Evolutionary conservation across 75 land plant species (phyloP).

Genomic region (Pinus tabuliformis): DNA sequence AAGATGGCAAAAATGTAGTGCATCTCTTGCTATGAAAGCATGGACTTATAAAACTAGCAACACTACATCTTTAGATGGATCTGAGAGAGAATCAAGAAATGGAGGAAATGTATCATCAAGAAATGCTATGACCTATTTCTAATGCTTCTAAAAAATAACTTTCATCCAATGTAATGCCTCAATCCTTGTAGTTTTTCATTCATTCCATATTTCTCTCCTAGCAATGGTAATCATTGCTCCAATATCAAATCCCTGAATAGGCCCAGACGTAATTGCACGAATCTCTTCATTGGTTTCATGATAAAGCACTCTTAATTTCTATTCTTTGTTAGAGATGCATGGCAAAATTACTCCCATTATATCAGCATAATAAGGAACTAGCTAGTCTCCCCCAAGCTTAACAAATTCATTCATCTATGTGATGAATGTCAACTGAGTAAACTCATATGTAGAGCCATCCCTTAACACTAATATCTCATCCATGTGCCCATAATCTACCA

Average conservation of each 20-base stretch:
- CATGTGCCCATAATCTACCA: conserved; percentile 99
- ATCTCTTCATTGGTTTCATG: conserved; percentile 98
- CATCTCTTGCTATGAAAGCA: conserved; percentile 92
- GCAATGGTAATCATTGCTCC: conserved; percentile 83
- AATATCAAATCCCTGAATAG: conserved; percentile 85
- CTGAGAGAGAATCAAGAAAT: conserved; percentile 75
- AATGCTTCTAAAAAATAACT: conserved; percentile 68
- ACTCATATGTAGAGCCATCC: conserved; percentile 88
- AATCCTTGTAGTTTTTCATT: conserved; percentile 78
- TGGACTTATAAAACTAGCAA: conserved; percentile 88
- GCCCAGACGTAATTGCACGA: conserved; percentile 58
- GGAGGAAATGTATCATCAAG: conserved; percentile 39
- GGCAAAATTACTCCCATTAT: conserved; percentile 94
- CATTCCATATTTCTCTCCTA: conserved; percentile 82
- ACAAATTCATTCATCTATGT: conserved; percentile 99
- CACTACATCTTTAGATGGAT: conserved; percentile 94
- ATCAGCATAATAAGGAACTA: conserved; percentile 92
- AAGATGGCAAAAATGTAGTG: conserved; percentile 69
- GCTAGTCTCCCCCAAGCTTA: conserved; percentile 96
- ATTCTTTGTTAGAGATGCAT: conserved; percentile 95
- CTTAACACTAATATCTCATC: conserved; percentile 95
- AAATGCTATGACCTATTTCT: conserved; percentile 53
- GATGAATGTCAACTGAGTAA: conserved; percentile 90
- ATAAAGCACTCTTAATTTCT: conserved; percentile 95
- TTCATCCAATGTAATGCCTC: conserved; percentile 93